Evolutionary conservation across 768 basidiomycete species (phyloP), one percentile per base, ranked within the genome.

Genomic region (Boletus speciosus): DNA sequence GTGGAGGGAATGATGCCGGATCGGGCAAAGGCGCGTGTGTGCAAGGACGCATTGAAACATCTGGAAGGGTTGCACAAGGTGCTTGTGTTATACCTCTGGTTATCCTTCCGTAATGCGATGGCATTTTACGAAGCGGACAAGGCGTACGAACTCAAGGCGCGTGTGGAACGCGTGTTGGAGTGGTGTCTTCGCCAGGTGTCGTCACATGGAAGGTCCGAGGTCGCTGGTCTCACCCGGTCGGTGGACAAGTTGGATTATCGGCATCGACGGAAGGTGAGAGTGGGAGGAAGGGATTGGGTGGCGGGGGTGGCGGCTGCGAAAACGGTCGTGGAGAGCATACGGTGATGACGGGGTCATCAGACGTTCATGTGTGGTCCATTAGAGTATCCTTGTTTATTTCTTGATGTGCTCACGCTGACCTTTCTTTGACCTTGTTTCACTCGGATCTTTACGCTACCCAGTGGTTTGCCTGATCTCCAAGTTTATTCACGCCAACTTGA

Each of bases 1-100:
- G 64, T 70, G 31, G 70, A 71, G 46, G 15, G 10, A 16, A 68
- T 62, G 61, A 71, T 61, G 59, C 57, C 51, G 1, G 46, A 59
- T 10, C 50, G 32, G 6, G 38, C 43, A 15, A 51, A 42, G 12
- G 42, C 36, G 6, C 43, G 14, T 3, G 37, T 21, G 19, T 62
- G 65, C 51, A 54, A 40, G 40, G 55, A 59, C 0, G 65, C 66
- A 2, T 45, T 70, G 41, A 59, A 39, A 35, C 56, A 52, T n/a
- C 69, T 98, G 43, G 95, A 98, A 69, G 75, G 78, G 6, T 71
- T 91, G 55, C 93, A 99, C 71, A 88, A 86, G 62, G 72, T 82
- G 31, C 62, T 92, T 29, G 84, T 86, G 14, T 61, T 88, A 21
- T 98, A 98, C 70, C 74, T 93, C 46, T 99, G 96, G 96, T 76